Evolutionary conservation across 192 early-diverging fungal genomes (phyloP).

Genomic region (Dimargaris xerosporica): DNA sequence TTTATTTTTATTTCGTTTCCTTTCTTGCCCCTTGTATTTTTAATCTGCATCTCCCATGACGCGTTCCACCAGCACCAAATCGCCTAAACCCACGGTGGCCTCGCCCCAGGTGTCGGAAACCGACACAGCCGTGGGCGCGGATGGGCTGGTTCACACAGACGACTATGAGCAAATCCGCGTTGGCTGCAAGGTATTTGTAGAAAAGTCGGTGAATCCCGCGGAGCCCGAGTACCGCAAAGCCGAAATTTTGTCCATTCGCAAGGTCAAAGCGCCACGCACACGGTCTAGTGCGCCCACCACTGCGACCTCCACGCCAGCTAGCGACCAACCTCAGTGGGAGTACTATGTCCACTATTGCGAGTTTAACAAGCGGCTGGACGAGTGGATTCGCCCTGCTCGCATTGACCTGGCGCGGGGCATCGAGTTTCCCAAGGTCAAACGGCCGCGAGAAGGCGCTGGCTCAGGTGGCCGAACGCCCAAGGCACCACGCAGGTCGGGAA

Average conservation of each 20-base stretch:
- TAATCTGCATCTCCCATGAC: too few relatives aligned
- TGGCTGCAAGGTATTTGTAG: slow-evolving; percentile 46
- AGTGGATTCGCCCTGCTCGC: slow-evolving; percentile 66
- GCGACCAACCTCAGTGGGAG: slow-evolving; percentile 30
- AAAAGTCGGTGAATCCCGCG: slow-evolving; percentile 28
- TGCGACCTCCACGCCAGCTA: slow-evolving; percentile 11
- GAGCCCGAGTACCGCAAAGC: slow-evolving; percentile 58
- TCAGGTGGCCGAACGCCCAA: slow-evolving; percentile 29
- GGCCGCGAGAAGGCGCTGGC: slow-evolving; percentile 23
- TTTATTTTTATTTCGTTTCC: too few relatives aligned
- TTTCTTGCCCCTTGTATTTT: too few relatives aligned
- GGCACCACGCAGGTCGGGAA: slow-evolving; percentile 28
- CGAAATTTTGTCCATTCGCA: slow-evolving; percentile 69
- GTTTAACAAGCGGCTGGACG: slow-evolving; percentile 97
- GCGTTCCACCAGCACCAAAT: too few relatives aligned
- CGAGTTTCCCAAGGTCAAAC: slow-evolving; percentile 54
- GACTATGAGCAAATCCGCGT: slow-evolving; percentile 22
- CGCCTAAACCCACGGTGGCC: too few relatives aligned
- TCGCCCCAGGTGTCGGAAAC: too few relatives aligned
- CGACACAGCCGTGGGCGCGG: too few relatives aligned
- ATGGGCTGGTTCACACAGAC: too few relatives aligned
- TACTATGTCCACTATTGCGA: slow-evolving; percentile 95
- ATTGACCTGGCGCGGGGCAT: slow-evolving; percentile 51
- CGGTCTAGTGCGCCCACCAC: not conserved
- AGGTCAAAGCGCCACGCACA: slow-evolving; percentile 25